phyloP scores from a whole-genome alignment of 495 filamentous ascomycete species.

The Amphirosellinia nigrospora region DNA sequence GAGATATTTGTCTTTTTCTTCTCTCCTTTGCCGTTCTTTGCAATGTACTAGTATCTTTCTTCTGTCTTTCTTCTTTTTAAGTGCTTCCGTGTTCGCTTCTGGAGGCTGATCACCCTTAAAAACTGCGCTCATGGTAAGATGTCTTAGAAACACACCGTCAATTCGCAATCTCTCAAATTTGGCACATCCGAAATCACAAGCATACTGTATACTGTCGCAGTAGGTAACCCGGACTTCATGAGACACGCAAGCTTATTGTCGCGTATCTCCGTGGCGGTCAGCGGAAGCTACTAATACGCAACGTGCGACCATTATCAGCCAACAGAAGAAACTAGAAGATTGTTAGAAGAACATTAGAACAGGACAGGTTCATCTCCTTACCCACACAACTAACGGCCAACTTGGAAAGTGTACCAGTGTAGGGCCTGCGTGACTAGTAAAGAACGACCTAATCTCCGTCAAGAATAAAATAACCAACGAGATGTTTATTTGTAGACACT shows the following conservation, averaged over 20 bases:
- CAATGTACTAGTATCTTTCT: background rate
- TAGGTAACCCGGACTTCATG: background rate
- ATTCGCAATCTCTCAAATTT: background rate
- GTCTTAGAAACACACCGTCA: background rate
- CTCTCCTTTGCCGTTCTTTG: background rate
- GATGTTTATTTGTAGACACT: no score
- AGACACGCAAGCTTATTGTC: slow-evolving; percentile 12
- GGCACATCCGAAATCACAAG: background rate
- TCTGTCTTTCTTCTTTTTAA: background rate
- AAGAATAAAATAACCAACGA: no score
- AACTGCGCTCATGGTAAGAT: slow-evolving; percentile 4
- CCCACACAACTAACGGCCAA: background rate
- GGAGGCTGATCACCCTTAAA: background rate
- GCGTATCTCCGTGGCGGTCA: background rate
- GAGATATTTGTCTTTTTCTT: background rate
- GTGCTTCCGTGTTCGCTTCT: background rate
- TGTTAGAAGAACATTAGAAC: background rate
- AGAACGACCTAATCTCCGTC: background rate
- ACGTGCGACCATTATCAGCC: slow-evolving; percentile 10
- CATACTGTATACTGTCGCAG: background rate
- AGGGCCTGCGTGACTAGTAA: background rate
- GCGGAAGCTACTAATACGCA: background rate
- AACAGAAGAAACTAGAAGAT: background rate
- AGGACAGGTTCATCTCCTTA: background rate
- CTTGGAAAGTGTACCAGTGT: background rate